These are phyloP conservation scores for Larix kaempferi DNA, from an alignment of 75 land plant species.

Conservation along the genomic window DNA sequence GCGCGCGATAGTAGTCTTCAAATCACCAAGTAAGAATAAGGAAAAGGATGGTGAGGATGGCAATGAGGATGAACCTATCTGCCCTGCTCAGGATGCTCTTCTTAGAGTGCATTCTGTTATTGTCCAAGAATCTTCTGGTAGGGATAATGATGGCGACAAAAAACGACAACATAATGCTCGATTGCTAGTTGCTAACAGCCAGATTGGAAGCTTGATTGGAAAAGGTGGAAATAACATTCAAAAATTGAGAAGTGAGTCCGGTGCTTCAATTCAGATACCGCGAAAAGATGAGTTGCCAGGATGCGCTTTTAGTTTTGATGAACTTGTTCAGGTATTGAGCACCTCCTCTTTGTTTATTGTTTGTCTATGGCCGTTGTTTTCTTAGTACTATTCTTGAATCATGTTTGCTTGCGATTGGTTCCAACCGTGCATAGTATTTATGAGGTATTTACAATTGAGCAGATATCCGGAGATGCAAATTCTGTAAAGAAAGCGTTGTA, in stretches of 20 bases:
- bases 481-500: constrained; percentile 69
- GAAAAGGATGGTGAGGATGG: constrained; percentile 16
- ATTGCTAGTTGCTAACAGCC: constrained; percentile 70
- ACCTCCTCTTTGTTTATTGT: not conserved
- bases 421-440: not conserved
- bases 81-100: constrained; percentile 77
- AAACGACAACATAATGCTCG: constrained; percentile 35
- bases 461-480: constrained; percentile 75
- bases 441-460: not conserved
- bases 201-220: constrained; percentile 80
- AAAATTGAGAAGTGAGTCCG: constrained; percentile 63
- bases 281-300: constrained; percentile 68
- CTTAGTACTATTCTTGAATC: not conserved
- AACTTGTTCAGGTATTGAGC: constrained; percentile 73
- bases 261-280: constrained; percentile 68
- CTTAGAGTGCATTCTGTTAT: constrained; percentile 62
- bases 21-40: constrained; percentile 16
- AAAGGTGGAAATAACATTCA: constrained; percentile 76
- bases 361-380: not conserved
- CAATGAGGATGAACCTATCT: constrained; percentile 20
- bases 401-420: not conserved
- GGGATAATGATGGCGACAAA: constrained; percentile 25
- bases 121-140: constrained; percentile 15
- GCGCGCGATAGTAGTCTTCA: constrained; percentile 60
- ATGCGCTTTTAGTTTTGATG: constrained; percentile 87